These are phyloP conservation scores for Rhododendron henanense DNA, from an alignment of 148 eudicot species.

Conservation along the genomic window DNA sequence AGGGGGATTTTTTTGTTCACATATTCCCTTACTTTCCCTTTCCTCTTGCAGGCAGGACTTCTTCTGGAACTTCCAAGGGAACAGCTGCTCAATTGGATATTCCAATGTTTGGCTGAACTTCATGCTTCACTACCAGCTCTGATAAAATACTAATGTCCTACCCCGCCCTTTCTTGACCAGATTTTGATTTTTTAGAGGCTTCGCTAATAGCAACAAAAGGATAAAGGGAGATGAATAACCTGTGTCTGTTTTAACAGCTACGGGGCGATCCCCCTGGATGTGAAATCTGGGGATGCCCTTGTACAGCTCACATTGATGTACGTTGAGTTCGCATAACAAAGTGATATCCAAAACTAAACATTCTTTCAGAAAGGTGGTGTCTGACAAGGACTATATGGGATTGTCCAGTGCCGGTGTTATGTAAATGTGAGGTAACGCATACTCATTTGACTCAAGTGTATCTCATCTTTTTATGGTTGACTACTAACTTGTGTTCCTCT, in stretches of 20 bases:
- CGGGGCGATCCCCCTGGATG: not conserved
- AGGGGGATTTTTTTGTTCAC: not conserved
- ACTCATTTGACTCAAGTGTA: not conserved
- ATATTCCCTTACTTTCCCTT: not conserved
- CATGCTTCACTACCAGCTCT: slow-evolving; percentile 77
- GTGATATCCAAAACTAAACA: not conserved
- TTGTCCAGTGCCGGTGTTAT: not conserved
- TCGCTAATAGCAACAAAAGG: not conserved
- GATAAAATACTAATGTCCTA: slow-evolving; percentile 54
- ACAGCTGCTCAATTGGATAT: slow-evolving; percentile 91
- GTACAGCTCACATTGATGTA: not conserved
- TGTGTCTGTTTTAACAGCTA: not conserved
- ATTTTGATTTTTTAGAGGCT: not conserved
- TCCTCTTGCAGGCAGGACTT: slow-evolving; percentile 61
- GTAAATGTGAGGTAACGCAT: not conserved
- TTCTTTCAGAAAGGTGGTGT: not conserved
- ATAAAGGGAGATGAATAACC: not conserved
- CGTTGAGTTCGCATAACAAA: not conserved
- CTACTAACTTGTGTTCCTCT: not conserved
- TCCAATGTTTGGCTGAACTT: slow-evolving; percentile 82
- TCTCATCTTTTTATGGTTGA: not conserved
- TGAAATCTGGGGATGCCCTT: not conserved
- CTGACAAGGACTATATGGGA: not conserved
- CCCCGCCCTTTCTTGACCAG: not conserved
- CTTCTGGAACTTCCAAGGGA: slow-evolving; percentile 84